Conservation (phyloP, 129 eudicot genomes). For the Escallonia rubra region DNA sequence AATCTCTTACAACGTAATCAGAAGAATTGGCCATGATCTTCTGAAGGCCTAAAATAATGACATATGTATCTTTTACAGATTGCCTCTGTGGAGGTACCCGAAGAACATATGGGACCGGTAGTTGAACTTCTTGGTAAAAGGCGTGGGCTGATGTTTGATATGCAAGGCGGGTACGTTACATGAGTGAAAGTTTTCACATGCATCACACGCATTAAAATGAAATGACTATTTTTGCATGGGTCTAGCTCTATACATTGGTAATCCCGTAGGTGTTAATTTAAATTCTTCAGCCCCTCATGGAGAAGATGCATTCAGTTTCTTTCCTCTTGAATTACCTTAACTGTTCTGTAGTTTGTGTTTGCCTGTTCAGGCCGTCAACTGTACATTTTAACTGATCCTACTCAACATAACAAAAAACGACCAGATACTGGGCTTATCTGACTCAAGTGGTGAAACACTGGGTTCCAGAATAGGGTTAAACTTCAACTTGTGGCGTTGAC, state of each 20-base stretch:
- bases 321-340: not conserved
- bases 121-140: constrained; percentile 95
- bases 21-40: too few species aligned
- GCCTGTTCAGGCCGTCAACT: not conserved
- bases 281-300: not conserved
- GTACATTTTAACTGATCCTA: too few species aligned
- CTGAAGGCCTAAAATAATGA: too few species aligned
- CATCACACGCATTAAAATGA: too few species aligned
- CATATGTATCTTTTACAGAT: constrained; percentile 35
- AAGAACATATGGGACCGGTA: constrained; percentile 76
- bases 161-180: constrained; percentile 82
- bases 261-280: not conserved
- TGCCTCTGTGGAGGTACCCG: constrained; percentile 92
- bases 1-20: too few species aligned
- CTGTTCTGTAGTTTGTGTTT: not conserved
- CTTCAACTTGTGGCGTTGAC: too few species aligned
- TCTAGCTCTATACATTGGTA: not conserved
- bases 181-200: not conserved
- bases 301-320: not conserved
- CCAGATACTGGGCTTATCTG: too few species aligned
- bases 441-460: too few species aligned
- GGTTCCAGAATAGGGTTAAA: too few species aligned
- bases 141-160: constrained; percentile 94
- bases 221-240: too few species aligned
- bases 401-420: too few species aligned